Conservation (phyloP, 768 basidiomycete species). For the Hygrophorus russula region DNA sequence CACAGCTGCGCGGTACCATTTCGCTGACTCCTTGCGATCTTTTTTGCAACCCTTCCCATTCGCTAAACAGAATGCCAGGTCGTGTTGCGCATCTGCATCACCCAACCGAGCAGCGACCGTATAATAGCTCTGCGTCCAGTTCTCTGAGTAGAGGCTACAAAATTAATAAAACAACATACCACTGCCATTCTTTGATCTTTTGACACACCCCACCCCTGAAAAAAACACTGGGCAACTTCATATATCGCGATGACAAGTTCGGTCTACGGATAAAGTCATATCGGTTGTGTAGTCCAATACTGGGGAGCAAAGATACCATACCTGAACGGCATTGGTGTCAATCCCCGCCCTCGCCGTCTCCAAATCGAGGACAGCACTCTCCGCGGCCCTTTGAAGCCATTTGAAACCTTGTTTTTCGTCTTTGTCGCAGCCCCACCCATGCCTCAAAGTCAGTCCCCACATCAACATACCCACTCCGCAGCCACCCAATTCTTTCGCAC, state of each 20-base stretch:
- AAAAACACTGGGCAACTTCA: conserved; percentile 89
- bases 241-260: conserved; percentile 85
- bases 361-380: conserved; percentile 66
- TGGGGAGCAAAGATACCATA: conserved; percentile 13
- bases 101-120: conserved; percentile 74
- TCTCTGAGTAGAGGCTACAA: neutral
- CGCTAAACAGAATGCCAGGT: conserved; percentile 74
- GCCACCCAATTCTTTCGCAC: conserved; percentile 64
- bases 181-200: conserved; percentile 89
- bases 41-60: conserved; percentile 88
- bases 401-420: conserved; percentile 71
- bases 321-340: conserved; percentile 45
- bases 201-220: conserved; percentile 81
- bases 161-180: conserved; percentile 28
- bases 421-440: conserved; percentile 82
- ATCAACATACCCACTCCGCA: conserved; percentile 88
- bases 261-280: conserved; percentile 25
- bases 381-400: conserved; percentile 77
- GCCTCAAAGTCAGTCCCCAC: conserved; percentile 78
- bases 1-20: conserved; percentile 85
- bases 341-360: conserved; percentile 42
- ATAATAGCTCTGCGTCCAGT: conserved; percentile 73
- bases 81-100: conserved; percentile 79
- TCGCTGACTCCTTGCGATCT: conserved; percentile 75
- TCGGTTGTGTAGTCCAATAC: too few relatives aligned